Evolutionary conservation across 495 filamentous ascomycete genomes (phyloP).

Genomic region (Venustampulla echinocandica): DNA sequence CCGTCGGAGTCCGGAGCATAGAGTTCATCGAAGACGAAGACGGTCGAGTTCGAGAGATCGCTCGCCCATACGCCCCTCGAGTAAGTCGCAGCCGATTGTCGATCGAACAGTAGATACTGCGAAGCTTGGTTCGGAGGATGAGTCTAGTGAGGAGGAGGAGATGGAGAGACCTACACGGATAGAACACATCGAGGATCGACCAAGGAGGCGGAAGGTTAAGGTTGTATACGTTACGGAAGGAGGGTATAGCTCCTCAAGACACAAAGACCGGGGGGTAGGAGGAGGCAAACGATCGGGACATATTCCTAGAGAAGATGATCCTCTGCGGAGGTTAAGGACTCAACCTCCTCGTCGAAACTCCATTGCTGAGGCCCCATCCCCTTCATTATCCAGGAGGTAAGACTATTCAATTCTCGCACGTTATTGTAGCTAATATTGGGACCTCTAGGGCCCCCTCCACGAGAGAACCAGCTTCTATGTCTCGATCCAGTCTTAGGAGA

Average conservation of each 20-base stretch:
- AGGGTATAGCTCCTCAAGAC: background rate
- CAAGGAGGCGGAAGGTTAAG: conserved; percentile 14
- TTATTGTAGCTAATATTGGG: conserved; percentile 8
- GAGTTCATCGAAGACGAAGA: conserved; percentile 13
- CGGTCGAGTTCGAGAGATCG: conserved; percentile 11
- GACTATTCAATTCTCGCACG: background rate
- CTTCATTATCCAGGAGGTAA: conserved; percentile 14
- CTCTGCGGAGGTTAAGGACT: conserved; percentile 8
- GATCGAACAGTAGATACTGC: conserved; percentile 11
- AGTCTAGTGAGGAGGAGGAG: conserved; percentile 13
- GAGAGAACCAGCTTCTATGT: conserved; percentile 3
- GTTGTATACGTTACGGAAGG: conserved; percentile 19
- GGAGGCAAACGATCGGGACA: conserved; percentile 2
- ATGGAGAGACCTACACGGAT: background rate
- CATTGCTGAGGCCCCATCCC: conserved; percentile 3
- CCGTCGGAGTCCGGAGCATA: conserved; percentile 14
- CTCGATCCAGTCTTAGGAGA: conserved; percentile 13
- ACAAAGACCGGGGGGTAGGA: conserved; percentile 7
- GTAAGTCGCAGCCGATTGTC: conserved; percentile 3
- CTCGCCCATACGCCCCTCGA: background rate
- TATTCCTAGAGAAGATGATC: conserved; percentile 8
- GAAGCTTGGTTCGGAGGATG: conserved; percentile 14
- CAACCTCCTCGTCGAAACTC: conserved; percentile 17
- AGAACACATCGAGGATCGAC: conserved; percentile 6
- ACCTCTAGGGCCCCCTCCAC: conserved; percentile 11